Percentiles rank a stretch among this genome's conserved stretches.
These are phyloP conservation scores for Aspergillus sp. DNA, from an alignment of 2,329 filamentous ascomycete genomes.

Conservation along the genomic window DNA sequence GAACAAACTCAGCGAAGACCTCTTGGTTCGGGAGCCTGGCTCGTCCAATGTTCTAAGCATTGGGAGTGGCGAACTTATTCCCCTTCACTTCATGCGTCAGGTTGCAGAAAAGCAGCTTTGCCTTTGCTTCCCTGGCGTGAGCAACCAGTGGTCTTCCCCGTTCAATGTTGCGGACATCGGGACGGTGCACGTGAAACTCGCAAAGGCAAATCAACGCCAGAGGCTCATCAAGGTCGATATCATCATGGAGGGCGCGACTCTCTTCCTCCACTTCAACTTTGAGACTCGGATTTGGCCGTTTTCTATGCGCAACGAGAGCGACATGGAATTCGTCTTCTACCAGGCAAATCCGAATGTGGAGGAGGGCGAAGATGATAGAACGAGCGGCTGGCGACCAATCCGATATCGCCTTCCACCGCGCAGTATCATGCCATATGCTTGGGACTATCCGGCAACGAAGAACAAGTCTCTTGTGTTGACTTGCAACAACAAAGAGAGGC, in stretches of 20 bases:
- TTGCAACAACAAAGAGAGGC: slow-evolving; percentile 69
- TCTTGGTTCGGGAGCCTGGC: slow-evolving; percentile 83
- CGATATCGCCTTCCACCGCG: slow-evolving; percentile 83
- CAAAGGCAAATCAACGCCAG: slow-evolving; percentile 81
- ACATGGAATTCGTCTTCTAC: slow-evolving; percentile 92
- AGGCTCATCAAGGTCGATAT: slow-evolving; percentile 79
- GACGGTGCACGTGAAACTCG: slow-evolving; percentile 85
- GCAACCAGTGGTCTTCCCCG: slow-evolving; percentile 95
- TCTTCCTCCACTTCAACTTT: slow-evolving; percentile 82
- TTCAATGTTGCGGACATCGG: slow-evolving; percentile 96
- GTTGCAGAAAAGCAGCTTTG: slow-evolving; percentile 78
- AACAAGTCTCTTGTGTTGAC: slow-evolving; percentile 83
- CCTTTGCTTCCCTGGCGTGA: slow-evolving; percentile 83
- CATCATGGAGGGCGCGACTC: slow-evolving; percentile 82
- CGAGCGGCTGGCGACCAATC: slow-evolving; percentile 84
- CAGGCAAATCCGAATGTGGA: slow-evolving; percentile 89
- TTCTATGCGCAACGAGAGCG: slow-evolving; percentile 96
- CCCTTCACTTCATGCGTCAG: slow-evolving; percentile 82
- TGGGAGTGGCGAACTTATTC: slow-evolving; percentile 67
- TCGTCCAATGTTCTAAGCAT: slow-evolving; percentile 77
- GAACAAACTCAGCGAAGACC: slow-evolving; percentile 81
- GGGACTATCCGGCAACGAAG: slow-evolving; percentile 98
- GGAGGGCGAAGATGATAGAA: slow-evolving; percentile 70
- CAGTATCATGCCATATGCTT: slow-evolving; percentile 98
- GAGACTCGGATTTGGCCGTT: slow-evolving; percentile 97